These are phyloP conservation scores for Phaseolus coccineus DNA, from an alignment of 331 rosid species.

Conservation along the genomic window DNA sequence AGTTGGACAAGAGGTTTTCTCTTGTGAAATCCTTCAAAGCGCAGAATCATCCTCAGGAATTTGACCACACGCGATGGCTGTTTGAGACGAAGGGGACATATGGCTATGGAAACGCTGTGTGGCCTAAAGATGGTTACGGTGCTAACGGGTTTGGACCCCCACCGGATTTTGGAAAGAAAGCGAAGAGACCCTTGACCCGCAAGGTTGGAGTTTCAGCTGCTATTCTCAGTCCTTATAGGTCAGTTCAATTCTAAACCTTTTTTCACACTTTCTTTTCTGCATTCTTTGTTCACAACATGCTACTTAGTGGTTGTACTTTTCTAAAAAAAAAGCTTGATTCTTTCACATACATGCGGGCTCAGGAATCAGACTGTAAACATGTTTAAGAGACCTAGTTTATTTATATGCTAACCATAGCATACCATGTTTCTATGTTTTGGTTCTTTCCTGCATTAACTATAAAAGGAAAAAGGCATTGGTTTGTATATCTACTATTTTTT, in stretches of 20 bases:
- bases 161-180: constrained; percentile 69
- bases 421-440: background rate
- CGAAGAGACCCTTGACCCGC: constrained; percentile 71
- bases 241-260: constrained; percentile 31
- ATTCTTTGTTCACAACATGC: no score
- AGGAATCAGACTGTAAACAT: background rate
- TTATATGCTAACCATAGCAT: background rate
- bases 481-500: no score
- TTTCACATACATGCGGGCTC: background rate
- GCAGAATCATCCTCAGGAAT: constrained; percentile 72
- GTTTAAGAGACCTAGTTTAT: background rate
- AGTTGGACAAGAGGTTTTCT: constrained; percentile 79
- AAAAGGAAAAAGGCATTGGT: no score
- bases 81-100: constrained; percentile 93
- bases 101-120: constrained; percentile 88
- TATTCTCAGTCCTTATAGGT: constrained; percentile 90
- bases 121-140: constrained; percentile 90
- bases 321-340: background rate
- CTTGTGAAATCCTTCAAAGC: constrained; percentile 81
- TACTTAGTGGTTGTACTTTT: background rate
- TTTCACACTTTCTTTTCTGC: background rate
- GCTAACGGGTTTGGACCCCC: constrained; percentile 71
- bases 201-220: constrained; percentile 81
- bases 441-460: background rate
- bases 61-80: constrained; percentile 84